phyloP scores from a whole-genome alignment of 495 filamentous ascomycete genomes.

The Hypoxylon rickii region DNA sequence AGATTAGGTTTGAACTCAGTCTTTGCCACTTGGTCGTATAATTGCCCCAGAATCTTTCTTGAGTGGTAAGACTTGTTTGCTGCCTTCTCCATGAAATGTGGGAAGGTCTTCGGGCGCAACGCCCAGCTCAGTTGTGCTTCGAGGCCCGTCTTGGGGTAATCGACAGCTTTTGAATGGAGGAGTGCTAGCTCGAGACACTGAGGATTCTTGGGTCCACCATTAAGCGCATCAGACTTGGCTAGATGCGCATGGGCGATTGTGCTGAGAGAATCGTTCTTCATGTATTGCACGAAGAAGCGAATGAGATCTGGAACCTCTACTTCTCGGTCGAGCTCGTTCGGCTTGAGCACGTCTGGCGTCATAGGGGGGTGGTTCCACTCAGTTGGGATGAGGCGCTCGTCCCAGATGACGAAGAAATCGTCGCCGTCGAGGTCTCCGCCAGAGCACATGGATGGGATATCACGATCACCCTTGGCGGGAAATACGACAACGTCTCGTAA shows the following conservation, averaged over 20 bases:
- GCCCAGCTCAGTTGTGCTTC: constrained; percentile 68
- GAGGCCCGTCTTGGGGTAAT: constrained; percentile 88
- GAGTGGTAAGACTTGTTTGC: constrained; percentile 66
- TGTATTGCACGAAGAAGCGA: constrained; percentile 87
- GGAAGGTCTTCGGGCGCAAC: constrained; percentile 66
- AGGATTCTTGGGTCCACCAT: constrained; percentile 65
- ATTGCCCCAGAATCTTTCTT: constrained; percentile 71
- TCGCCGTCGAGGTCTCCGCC: constrained; percentile 97
- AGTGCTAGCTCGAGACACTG: constrained; percentile 76
- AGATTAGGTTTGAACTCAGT: constrained; percentile 75
- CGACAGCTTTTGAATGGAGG: constrained; percentile 89
- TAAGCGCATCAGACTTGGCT: constrained; percentile 69
- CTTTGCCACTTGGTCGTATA: constrained; percentile 70
- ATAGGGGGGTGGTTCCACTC: constrained; percentile 76
- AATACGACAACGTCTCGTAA: constrained; percentile 86
- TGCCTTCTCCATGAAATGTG: constrained; percentile 90
- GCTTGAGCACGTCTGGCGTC: constrained; percentile 63
- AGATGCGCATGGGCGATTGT: constrained; percentile 84
- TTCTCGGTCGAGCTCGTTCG: constrained; percentile 54
- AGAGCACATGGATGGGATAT: constrained; percentile 90
- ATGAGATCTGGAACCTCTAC: constrained; percentile 73
- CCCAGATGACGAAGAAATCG: constrained; percentile 95
- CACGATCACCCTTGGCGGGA: constrained; percentile 80
- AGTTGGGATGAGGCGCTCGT: constrained; percentile 69
- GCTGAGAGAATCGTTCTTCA: constrained; percentile 86